These are phyloP conservation scores for Aspergillus panamensis DNA, from an alignment of 495 filamentous ascomycete species.

Conservation along the genomic window DNA sequence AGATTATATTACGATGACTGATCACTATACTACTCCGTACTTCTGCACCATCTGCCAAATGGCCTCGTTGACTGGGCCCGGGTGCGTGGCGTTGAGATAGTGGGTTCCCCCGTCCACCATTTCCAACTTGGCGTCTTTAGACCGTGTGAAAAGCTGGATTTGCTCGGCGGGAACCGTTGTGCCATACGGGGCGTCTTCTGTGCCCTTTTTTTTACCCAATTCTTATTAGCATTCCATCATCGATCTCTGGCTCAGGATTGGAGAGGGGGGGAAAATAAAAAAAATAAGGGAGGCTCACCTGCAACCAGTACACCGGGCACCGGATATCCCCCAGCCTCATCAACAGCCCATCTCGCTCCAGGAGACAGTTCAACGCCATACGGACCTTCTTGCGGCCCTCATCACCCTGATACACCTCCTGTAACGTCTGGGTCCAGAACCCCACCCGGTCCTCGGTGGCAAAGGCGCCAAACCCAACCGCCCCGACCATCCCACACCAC, in stretches of 20 bases:
- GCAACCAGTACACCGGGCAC: constrained; percentile 64
- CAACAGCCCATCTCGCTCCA: constrained; percentile 58
- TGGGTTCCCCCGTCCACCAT: constrained; percentile 54
- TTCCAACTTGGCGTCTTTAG: constrained; percentile 47
- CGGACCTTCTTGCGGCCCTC: constrained; percentile 55
- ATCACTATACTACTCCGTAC: too few species aligned
- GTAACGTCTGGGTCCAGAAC: constrained; percentile 52
- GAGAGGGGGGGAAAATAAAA: neutral
- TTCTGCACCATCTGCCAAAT: constrained; percentile 46
- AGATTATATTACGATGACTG: too few species aligned
- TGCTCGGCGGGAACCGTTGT: constrained; percentile 49
- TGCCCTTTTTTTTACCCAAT: constrained; percentile 37
- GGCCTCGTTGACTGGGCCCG: constrained; percentile 50
- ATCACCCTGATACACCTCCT: constrained; percentile 56
- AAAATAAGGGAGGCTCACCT: constrained; percentile 37
- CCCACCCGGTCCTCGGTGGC: constrained; percentile 38
- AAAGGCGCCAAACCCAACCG: constrained; percentile 52
- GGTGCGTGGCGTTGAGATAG: constrained; percentile 57
- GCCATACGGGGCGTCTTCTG: constrained; percentile 50
- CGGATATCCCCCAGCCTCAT: constrained; percentile 51
- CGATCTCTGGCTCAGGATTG: neutral
- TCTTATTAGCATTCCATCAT: neutral
- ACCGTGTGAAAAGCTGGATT: constrained; percentile 55
- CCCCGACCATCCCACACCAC: constrained; percentile 54
- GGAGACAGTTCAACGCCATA: constrained; percentile 55